Evolutionary conservation across 2,329 filamentous ascomycete species (phyloP), one percentile per base, ranked within the genome.

Genomic region (Ploettnerulaceae sp.): DNA sequence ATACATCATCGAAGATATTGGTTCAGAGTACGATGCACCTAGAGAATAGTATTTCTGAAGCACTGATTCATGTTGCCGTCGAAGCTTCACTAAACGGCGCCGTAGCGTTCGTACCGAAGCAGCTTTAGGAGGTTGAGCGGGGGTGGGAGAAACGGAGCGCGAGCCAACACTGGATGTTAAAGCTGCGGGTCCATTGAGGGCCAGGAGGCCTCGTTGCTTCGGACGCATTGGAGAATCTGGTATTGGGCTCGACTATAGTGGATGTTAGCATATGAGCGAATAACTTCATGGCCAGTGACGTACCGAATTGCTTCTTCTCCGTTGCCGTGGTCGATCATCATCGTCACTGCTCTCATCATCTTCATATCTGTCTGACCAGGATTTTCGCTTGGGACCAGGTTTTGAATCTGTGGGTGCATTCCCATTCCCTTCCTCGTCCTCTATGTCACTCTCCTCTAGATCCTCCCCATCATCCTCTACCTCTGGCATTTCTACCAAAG

Each of bases 1-100:
- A 67, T 97, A 98, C 62, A 96, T 79, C 70, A 97, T 84, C 0
- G 90, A 95, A 0, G 90, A 93, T 45, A 97, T 87, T 1, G 93
- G 93, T 64, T 98, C 93, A 0, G 91, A 91, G 63, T 95, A 96
- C 2, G 89, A 95, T 2, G 87, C 84, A 31, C 93, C 93, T 22
- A 88, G 76, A 21, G 81, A 77, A 69, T 97, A 96, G 68, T 98
- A 97, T 53, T 80, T 76, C 39, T 85, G 80, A 28, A 97, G 71
- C 1, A 90, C 74, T 0, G 69, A 67, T 65, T 95, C 87, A 56
- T 96, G 83, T 58, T 90, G 84, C 51, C 79, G 74, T 45, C 87
- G 82, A 57, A 96, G 72, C 48, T 81, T 81, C 28, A 94, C 67
- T 3, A 97, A 73, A 36, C 84, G 82, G 55, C 81, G 79, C 51